Base-by-base conservation (phyloP, 306 rosid species). In the Vigna reflexopilosa region DNA sequence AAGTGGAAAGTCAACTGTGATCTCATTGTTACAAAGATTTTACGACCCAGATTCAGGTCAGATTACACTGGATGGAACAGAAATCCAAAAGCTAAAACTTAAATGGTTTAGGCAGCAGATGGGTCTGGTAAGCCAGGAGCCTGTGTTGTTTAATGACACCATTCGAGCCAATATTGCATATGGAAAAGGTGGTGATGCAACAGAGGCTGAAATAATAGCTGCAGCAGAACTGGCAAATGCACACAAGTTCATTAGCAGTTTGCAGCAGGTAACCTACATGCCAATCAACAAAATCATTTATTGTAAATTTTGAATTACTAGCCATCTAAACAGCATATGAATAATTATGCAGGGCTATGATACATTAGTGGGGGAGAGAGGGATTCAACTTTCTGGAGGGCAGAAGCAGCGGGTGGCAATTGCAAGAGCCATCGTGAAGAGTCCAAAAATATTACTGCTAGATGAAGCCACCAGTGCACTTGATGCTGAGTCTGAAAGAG, bases 381-480 rank as follows among this genome's bases (percentile, higher is more conserved):
- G 97, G 17, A 80, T 81, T 47, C 95, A 92, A 19, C 54, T 92
- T 17, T 92, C 97, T 0, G 97, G 97, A 7, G 97, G 97, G 58
- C 97, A 92, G 74, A 92, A 92, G 80, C 97, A 92, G 51, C 76
- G 97, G 20, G 91, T 90, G 65, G 97, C 95, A 2, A 90, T 92
- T 17, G 97, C 93, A 5, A 81, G 95, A 77, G 97, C 95, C 8
- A 86, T 87, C 19, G 81, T 90, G 42, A 88, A 87, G 85, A 80
- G 87, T 72, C 97, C 97, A 6, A 88, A 86, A 72, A 81, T 92
- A 57, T 70, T 92, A 34, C 70, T 92, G 9, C 83, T 92, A 13
- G 97, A 92, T 38, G 97, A 92, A 83, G 97, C 97, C 1, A 90
- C 97, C 0, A 88, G 96, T 77, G 96, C 97, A 42, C 93, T 92